These are phyloP conservation scores for Clonostachys sp. DNA, from an alignment of 2,329 filamentous ascomycete genomes.

Conservation along the genomic window DNA sequence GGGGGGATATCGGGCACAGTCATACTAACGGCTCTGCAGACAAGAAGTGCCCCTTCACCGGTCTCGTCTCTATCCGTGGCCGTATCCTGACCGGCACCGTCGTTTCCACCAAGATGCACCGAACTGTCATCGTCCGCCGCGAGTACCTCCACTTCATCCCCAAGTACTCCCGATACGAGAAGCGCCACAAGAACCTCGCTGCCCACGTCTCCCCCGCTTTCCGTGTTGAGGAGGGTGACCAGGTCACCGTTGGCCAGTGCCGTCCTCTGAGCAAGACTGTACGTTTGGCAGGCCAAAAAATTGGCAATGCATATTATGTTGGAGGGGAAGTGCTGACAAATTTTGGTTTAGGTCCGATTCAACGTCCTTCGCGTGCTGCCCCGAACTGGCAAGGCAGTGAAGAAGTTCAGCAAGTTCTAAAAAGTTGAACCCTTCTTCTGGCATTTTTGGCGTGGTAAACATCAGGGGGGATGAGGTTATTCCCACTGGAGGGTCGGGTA, in stretches of 20 bases:
- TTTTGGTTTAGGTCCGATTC: conserved; percentile 75
- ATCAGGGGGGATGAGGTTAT: conserved; percentile 27
- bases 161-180: conserved; percentile 99
- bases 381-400: conserved; percentile 94
- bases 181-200: conserved; percentile 99
- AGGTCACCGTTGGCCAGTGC: conserved; percentile 99
- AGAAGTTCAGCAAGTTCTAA: conserved; percentile 99
- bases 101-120: conserved; percentile 99
- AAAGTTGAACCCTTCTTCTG: conserved; percentile 35
- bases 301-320: not conserved
- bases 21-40: conserved; percentile 46
- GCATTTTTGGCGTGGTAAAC: conserved; percentile 53
- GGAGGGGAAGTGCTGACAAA: not conserved
- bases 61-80: conserved; percentile 98
- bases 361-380: conserved; percentile 98
- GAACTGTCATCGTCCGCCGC: conserved; percentile 97
- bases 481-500: conserved; percentile 32
- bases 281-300: conserved; percentile 38
- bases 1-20: not conserved
- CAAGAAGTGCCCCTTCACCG: conserved; percentile 99
- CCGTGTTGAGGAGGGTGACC: conserved; percentile 99
- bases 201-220: conserved; percentile 99
- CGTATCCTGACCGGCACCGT: conserved; percentile 99
- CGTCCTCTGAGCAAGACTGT: conserved; percentile 99
- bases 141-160: conserved; percentile 99